A percentile compares a stretch with the other conserved stretches of the same genome.
phyloP scores from a whole-genome alignment of 2,329 filamentous ascomycete species.

The Microsporum audouinii region DNA sequence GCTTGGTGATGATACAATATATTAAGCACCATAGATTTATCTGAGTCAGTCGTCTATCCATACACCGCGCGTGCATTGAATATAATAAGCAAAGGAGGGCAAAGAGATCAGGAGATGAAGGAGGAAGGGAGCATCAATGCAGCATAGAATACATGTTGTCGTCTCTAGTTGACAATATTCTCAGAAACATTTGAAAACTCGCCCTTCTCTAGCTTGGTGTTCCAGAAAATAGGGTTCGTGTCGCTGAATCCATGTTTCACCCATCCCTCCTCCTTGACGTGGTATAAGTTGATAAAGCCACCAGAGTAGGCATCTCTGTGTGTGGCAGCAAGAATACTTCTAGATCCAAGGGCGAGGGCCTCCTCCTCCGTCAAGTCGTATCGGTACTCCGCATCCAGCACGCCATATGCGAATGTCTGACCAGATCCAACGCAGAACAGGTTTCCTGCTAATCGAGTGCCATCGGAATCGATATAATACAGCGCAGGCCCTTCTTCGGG shows the following conservation, averaged over 20 bases:
- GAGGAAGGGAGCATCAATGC: background rate
- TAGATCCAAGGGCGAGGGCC: conserved; percentile 76
- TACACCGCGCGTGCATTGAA: background rate
- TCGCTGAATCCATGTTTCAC: conserved; percentile 97
- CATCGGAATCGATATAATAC: conserved; percentile 98
- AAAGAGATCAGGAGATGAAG: background rate
- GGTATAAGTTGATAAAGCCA: conserved; percentile 97
- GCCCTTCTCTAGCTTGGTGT: conserved; percentile 95
- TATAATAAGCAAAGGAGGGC: background rate
- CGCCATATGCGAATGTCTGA: conserved; percentile 97
- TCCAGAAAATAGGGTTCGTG: conserved; percentile 99
- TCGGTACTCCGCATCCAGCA: conserved; percentile 86
- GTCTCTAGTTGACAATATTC: conserved; percentile 38
- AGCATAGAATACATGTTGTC: conserved; percentile 28
- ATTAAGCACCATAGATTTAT: conserved; percentile 2
- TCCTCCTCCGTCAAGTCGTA: conserved; percentile 82
- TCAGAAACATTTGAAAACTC: conserved; percentile 89
- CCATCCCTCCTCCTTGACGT: conserved; percentile 98
- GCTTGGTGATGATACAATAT: conserved; percentile 1
- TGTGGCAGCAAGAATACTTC: conserved; percentile 90
- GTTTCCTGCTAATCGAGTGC: conserved; percentile 83
- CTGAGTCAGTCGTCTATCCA: background rate
- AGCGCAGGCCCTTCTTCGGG: conserved; percentile 83
- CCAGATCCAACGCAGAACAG: conserved; percentile 96
- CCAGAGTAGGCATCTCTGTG: conserved; percentile 98